Percentiles rank a stretch among this genome's conserved stretches.
Conservation (phyloP, 441 rosid genomes). For the Populus hybrid region DNA sequence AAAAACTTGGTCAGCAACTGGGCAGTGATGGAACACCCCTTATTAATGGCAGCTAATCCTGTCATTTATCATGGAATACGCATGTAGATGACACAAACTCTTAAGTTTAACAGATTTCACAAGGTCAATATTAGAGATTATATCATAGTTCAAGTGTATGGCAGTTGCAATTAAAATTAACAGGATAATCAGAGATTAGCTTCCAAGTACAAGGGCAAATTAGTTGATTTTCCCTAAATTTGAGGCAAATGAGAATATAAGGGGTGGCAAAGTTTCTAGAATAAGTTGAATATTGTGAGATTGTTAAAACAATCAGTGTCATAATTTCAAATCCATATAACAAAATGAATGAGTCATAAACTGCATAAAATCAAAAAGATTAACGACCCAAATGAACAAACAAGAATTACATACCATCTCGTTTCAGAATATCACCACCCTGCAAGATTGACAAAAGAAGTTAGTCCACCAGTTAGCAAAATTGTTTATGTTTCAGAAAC, state of each 20-base stretch:
- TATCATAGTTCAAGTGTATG: not conserved
- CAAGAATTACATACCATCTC: slow-evolving; percentile 69
- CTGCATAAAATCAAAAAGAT: not conserved
- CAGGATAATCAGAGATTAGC: not conserved
- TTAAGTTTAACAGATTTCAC: not conserved
- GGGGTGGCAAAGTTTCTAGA: not conserved
- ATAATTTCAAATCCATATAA: not conserved
- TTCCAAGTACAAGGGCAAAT: not conserved
- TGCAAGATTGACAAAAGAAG: slow-evolving; percentile 42
- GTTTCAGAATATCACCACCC: slow-evolving; percentile 91
- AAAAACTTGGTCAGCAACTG: not conserved
- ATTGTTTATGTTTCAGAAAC: slow-evolving; percentile 7
- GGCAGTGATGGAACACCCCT: not conserved
- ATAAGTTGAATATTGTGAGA: not conserved
- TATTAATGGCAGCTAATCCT: not conserved
- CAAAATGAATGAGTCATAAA: not conserved
- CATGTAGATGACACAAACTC: not conserved
- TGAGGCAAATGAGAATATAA: not conserved
- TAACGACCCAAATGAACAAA: not conserved
- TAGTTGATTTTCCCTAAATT: not conserved
- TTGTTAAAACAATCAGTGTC: not conserved
- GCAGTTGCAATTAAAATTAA: not conserved
- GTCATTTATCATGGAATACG: not conserved
- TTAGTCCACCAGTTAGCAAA: slow-evolving; percentile 31
- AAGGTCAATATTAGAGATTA: not conserved